These are phyloP conservation scores for Zasmidium citrigriseum DNA, from an alignment of 2,329 filamentous ascomycete species.

Conservation along the genomic window DNA sequence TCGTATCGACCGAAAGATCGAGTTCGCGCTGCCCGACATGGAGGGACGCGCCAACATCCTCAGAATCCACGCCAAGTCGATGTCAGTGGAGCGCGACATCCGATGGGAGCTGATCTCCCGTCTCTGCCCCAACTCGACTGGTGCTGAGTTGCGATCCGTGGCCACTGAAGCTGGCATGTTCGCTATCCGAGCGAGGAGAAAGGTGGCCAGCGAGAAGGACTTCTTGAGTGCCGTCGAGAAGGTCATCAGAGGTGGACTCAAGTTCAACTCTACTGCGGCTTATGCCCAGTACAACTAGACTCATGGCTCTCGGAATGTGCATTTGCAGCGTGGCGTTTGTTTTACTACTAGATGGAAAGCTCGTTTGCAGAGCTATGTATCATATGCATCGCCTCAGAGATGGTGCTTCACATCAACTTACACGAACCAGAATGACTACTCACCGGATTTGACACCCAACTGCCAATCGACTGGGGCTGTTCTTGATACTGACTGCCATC, in stretches of 20 bases:
- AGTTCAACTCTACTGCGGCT: constrained; percentile 97
- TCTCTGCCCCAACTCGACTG: constrained; percentile 94
- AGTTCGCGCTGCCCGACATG: constrained; percentile 95
- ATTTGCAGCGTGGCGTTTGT: constrained; percentile 22
- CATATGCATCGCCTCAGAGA: constrained; percentile 6
- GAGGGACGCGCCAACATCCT: constrained; percentile 97
- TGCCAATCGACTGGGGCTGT: background rate
- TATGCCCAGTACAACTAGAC: constrained; percentile 98
- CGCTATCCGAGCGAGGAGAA: constrained; percentile 88
- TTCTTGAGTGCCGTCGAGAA: constrained; percentile 98
- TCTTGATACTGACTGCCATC: background rate
- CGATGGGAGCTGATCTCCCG: constrained; percentile 98
- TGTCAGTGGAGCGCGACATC: constrained; percentile 98
- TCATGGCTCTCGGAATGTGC: background rate
- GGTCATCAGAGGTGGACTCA: constrained; percentile 98
- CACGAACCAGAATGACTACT: background rate
- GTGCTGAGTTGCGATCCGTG: constrained; percentile 92
- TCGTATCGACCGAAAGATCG: constrained; percentile 97
- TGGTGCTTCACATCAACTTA: background rate
- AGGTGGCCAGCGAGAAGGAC: constrained; percentile 98
- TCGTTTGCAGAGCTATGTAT: constrained; percentile 20
- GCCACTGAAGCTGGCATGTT: constrained; percentile 99
- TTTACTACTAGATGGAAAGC: constrained; percentile 14
- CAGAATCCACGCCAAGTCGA: constrained; percentile 97
- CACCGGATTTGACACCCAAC: background rate